Conservation (phyloP, 768 basidiomycete species). For the Cystobasidium ongulense region DNA sequence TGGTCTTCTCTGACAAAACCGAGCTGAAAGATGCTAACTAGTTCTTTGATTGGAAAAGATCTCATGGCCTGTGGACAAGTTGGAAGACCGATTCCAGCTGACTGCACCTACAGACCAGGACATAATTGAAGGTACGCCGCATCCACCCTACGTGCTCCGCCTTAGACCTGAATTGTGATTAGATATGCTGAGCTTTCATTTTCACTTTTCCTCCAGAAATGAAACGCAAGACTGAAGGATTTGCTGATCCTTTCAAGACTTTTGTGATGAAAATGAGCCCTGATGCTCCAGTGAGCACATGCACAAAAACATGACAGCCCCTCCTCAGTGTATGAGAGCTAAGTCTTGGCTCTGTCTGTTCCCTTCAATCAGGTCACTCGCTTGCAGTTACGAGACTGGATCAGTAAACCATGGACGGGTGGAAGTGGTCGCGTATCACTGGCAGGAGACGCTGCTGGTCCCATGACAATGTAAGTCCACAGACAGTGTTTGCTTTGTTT, state of each 20-base stretch:
- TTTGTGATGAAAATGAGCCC: slow-evolving; percentile 13
- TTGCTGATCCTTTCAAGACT: not conserved
- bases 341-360: not conserved
- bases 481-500: too few species aligned
- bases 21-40: not conserved
- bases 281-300: not conserved
- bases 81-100: not conserved
- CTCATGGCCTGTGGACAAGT: slow-evolving; percentile 6
- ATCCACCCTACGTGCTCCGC: not conserved
- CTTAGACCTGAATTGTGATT: too few species aligned
- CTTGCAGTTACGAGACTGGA: slow-evolving; percentile 19
- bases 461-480: slow-evolving; percentile 15
- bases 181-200: not conserved
- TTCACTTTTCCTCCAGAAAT: not conserved
- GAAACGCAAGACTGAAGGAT: slow-evolving; percentile 1
- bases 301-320: too few species aligned
- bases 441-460: slow-evolving; percentile 20
- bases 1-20: not conserved
- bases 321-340: not conserved
- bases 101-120: slow-evolving; percentile 5
- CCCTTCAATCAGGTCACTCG: not conserved
- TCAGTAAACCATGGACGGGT: slow-evolving; percentile 16
- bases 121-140: slow-evolving; percentile 3
- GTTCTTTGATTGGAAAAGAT: not conserved
- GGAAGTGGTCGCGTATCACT: slow-evolving; percentile 19